Percentiles rank a stretch among this genome's conserved stretches.
These are phyloP conservation scores for Kwoniella europaea DNA, from an alignment of 768 basidiomycete species.

Conservation along the genomic window DNA sequence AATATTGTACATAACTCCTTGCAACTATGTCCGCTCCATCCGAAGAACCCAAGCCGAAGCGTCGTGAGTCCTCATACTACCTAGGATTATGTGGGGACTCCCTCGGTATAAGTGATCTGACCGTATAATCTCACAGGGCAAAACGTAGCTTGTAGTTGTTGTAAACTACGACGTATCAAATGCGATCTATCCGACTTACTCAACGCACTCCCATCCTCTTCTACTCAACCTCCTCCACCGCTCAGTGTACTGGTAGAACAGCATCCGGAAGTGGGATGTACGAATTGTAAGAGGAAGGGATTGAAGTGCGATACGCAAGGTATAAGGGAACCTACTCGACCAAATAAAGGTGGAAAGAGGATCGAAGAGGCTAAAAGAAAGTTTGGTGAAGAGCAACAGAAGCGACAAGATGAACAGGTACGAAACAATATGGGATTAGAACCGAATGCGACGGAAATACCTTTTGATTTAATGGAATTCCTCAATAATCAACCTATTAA, in stretches of 20 bases:
- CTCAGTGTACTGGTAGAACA: constrained; percentile 29
- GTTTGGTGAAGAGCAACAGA: constrained; percentile 23
- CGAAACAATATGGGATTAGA: neutral
- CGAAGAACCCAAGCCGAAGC: constrained; percentile 33
- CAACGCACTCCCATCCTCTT: constrained; percentile 13
- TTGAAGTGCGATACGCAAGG: constrained; percentile 37
- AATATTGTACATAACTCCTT: no score
- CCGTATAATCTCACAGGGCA: constrained; percentile 26
- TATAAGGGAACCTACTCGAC: constrained; percentile 40
- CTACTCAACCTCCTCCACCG: constrained; percentile 2
- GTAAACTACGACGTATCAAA: constrained; percentile 45
- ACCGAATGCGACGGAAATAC: neutral
- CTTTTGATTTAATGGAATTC: neutral
- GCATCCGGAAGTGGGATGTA: constrained; percentile 38
- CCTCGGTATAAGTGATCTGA: neutral
- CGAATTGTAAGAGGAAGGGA: constrained; percentile 39
- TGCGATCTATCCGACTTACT: constrained; percentile 39
- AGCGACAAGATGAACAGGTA: neutral
- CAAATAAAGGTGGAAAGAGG: constrained; percentile 45
- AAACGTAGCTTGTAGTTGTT: constrained; percentile 46
- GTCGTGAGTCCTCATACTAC: constrained; percentile 21
- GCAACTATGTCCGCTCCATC: neutral
- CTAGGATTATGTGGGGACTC: neutral
- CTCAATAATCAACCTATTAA: neutral
- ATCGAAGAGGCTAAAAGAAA: constrained; percentile 39